phyloP scores from a whole-genome alignment of 1,139 yeast species.

The Meyerozyma guilliermondii region DNA sequence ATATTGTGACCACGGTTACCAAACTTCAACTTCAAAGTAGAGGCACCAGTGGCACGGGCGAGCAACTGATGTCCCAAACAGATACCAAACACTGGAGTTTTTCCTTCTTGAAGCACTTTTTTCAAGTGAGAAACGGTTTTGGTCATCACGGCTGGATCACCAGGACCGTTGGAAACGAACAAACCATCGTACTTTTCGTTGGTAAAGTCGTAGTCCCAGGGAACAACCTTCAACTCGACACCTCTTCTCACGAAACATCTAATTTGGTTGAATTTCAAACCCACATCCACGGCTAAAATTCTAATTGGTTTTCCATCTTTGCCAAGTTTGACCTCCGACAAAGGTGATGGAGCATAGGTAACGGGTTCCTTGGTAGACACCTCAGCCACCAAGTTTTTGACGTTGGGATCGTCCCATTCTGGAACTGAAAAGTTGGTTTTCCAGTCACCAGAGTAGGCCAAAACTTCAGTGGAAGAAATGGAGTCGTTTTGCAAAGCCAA shows the following conservation, averaged over 20 bases:
- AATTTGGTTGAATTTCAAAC: conserved; percentile 96
- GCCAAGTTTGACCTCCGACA: conserved; percentile 46
- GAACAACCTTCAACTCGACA: conserved; percentile 92
- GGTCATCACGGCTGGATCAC: conserved; percentile 90
- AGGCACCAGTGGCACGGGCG: conserved; percentile 94
- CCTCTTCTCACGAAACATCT: conserved; percentile 96
- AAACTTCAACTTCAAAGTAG: conserved; percentile 85
- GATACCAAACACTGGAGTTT: conserved; percentile 90
- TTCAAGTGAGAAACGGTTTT: conserved; percentile 57
- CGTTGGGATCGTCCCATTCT: conserved; percentile 92
- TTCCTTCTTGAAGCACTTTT: conserved; percentile 52
- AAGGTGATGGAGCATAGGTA: conserved; percentile 57
- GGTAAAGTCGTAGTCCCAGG: conserved; percentile 88
- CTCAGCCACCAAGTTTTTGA: conserved; percentile 82
- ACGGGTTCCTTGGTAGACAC: conserved; percentile 79
- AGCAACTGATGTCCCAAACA: conserved; percentile 98
- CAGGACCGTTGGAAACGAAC: conserved; percentile 97
- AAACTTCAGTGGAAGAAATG: conserved; percentile 33
- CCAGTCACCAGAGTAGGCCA: conserved; percentile 45
- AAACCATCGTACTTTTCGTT: conserved; percentile 85
- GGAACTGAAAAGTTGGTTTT: conserved; percentile 62
- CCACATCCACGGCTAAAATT: conserved; percentile 91
- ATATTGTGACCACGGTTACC: conserved; percentile 99
- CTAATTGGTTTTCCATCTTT: conserved; percentile 73
- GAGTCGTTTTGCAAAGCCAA: conserved; percentile 54